Evolutionary conservation across 208 protist genomes (phyloP).

Genomic region (Tritrichomonas musculus): DNA sequence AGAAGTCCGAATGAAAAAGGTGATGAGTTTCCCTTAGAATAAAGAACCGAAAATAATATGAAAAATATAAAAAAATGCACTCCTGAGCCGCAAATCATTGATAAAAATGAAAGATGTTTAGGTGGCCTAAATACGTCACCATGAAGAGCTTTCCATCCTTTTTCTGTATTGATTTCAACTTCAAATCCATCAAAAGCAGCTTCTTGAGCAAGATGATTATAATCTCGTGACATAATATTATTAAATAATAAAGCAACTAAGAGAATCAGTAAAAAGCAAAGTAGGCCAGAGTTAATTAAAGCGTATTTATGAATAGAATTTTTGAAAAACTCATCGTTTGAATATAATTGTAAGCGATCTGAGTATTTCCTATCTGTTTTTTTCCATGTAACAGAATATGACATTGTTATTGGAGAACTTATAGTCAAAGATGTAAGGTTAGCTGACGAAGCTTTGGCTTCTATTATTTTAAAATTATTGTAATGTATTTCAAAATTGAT

Average conservation of each 20-base stretch:
- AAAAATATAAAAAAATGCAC: background rate
- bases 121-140: constrained; percentile 52
- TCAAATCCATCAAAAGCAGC: background rate
- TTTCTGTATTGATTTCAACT: constrained; percentile 36
- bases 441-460: no score
- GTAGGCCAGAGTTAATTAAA: background rate
- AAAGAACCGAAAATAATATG: background rate
- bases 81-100: background rate
- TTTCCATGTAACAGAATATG: background rate
- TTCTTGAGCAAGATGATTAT: background rate
- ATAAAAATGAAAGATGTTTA: background rate
- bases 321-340: background rate
- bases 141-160: constrained; percentile 53
- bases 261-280: background rate
- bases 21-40: background rate
- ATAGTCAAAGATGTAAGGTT: no score
- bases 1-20: background rate
- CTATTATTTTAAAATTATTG: no score
- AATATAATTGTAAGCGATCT: background rate
- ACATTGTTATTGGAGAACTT: background rate
- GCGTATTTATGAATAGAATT: background rate
- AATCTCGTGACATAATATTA: background rate
- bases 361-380: background rate
- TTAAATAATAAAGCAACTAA: background rate
- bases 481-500: no score